Percentiles rank a stretch among this genome's conserved stretches.
phyloP scores from a whole-genome alignment of 1,284 basidiomycete genomes.

The Sanghuangporus sanghuang region DNA sequence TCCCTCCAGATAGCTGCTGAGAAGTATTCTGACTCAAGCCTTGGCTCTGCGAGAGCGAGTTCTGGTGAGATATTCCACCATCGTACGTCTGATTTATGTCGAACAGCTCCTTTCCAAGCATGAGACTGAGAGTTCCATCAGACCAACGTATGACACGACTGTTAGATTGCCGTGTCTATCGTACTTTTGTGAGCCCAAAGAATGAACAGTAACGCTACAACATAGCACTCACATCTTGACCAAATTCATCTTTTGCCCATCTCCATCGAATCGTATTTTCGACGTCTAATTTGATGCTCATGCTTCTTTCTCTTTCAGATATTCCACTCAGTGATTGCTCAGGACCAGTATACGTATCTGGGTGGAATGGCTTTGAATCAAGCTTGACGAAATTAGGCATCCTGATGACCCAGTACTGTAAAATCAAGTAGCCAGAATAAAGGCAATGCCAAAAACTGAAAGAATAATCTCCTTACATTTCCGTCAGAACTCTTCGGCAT shows the following conservation, averaged over 20 bases:
- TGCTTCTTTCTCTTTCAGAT: conserved; percentile 61
- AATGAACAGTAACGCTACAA: conserved; percentile 4
- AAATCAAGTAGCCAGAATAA: not conserved
- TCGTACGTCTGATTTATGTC: conserved; percentile 79
- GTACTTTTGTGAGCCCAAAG: conserved; percentile 5
- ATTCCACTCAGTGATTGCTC: conserved; percentile 55
- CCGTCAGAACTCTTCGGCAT: conserved; percentile 67
- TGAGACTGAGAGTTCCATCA: conserved; percentile 82
- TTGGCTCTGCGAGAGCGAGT: conserved; percentile 40
- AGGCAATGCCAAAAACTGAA: conserved; percentile 2
- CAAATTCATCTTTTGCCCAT: conserved; percentile 69
- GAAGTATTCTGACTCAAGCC: conserved; percentile 27
- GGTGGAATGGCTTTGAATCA: conserved; percentile 78
- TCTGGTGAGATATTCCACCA: conserved; percentile 49
- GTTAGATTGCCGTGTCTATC: conserved; percentile 77
- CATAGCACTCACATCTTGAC: conserved; percentile 58
- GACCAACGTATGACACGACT: conserved; percentile 88
- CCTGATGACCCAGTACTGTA: conserved; percentile 75
- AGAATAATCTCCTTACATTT: conserved; percentile 44
- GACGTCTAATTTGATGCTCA: conserved; percentile 79
- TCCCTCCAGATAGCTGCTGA: conserved; percentile 27
- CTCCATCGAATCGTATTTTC: conserved; percentile 91
- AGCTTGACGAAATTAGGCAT: conserved; percentile 83
- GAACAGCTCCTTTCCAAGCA: conserved; percentile 86
- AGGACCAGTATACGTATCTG: conserved; percentile 74